Percentiles rank a stretch among this genome's conserved stretches.
These are phyloP conservation scores for Tolypocladium endophyticum DNA, from an alignment of 2,329 filamentous ascomycete genomes.

Conservation along the genomic window DNA sequence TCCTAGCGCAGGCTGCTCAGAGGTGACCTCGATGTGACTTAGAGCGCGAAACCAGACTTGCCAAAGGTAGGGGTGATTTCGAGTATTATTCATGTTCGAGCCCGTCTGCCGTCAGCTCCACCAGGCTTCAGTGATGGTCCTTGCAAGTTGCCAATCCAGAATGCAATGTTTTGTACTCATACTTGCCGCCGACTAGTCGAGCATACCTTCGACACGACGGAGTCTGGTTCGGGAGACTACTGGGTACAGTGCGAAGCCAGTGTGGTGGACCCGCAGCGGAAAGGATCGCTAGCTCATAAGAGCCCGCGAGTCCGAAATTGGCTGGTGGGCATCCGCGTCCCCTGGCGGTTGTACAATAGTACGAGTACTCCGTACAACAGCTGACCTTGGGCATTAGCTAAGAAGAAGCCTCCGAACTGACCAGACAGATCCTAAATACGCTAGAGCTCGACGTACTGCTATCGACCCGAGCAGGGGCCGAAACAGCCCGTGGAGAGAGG, in stretches of 20 bases:
- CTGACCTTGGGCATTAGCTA: neutral
- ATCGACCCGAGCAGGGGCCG: neutral
- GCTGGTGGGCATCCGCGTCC: neutral
- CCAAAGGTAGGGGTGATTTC: too few species aligned
- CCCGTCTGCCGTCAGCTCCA: neutral
- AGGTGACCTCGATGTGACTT: neutral
- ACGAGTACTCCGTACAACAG: neutral
- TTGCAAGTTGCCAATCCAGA: neutral
- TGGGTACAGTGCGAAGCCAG: neutral
- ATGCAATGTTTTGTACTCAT: neutral
- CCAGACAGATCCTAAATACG: neutral
- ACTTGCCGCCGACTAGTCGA: neutral
- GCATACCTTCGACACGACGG: neutral
- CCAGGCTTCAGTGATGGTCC: neutral
- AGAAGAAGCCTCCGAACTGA: neutral
- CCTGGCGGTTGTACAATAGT: neutral
- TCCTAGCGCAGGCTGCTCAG: neutral
- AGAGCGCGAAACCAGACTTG: neutral
- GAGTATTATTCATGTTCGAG: neutral
- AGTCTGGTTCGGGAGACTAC: neutral
- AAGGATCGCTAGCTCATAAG: neutral
- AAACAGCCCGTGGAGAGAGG: neutral
- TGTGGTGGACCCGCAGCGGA: neutral
- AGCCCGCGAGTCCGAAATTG: neutral
- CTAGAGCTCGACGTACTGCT: neutral